Base-by-base conservation (phyloP, 2,329 filamentous ascomycete species). In the Didymella pomorum region DNA sequence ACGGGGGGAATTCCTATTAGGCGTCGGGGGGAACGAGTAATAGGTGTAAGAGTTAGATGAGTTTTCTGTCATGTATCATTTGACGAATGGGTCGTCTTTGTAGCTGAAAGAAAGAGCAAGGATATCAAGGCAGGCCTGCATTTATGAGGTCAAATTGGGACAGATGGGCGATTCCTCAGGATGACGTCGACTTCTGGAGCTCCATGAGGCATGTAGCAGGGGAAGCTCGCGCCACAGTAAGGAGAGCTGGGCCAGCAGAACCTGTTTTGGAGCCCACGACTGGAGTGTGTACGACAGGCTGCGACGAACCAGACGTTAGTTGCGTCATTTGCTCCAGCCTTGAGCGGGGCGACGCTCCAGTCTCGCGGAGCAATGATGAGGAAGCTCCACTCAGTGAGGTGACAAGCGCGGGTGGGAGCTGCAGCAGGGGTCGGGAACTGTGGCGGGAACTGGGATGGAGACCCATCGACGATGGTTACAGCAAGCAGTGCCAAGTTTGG, bases 1-100 rank as follows among this genome's bases (percentile, higher is more conserved):
- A 55, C 71, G 72, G 65, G 74, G 73, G 62, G 74, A 76, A 63
- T 73, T 72, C 70, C 79, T 76, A 63, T 76, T 81, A 53, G 81
- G 80, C 46, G 81, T 82, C 52, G 79, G 80, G 69, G 81, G 80
- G 60, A 83, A 83, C 61, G 81, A 82, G 71, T 82, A 83, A 73
- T 82, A 83, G 53, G 79, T 78, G 78, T 83, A 83, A 66, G 76
- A 77, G 67, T 77, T 76, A 62, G 75, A 76, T 51, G 78, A 79
- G 66, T 80, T 79, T 71, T 77, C 78, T 70, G 78, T 79, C 81
- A 83, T 83, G 75, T 79, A 81, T 76, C 70, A 67, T 65, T 73
- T 71, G 72, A 75, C 72, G 72, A 72, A 65, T 63, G 60, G 65
- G 56, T 72, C 71, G 70, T 71, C 70, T 73, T 71, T 68, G 68